Conservation (phyloP, 352 stramenopile species). For the Hyaloperonospora brassicae region DNA sequence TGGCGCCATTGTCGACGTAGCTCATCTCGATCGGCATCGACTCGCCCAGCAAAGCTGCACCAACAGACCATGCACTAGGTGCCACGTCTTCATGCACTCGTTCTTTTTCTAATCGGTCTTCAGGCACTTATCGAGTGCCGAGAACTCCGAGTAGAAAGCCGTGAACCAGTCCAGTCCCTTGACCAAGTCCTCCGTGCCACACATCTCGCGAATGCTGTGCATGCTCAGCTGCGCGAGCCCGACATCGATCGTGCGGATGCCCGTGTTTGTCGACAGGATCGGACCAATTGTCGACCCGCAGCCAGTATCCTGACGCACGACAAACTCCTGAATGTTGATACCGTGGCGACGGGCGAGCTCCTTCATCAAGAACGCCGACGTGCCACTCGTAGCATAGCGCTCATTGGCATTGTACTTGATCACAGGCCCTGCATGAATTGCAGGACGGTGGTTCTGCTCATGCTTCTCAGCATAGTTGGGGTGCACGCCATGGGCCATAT, state of each 20-base stretch:
- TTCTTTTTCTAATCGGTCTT: constrained; percentile 45
- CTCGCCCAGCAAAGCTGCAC: too few species aligned
- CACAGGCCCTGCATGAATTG: constrained; percentile 91
- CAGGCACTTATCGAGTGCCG: constrained; percentile 77
- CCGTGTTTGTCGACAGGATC: constrained; percentile 90
- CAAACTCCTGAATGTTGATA: constrained; percentile 92
- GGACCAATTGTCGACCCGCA: constrained; percentile 97
- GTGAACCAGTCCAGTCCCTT: constrained; percentile 86
- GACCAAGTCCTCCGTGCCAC: constrained; percentile 85
- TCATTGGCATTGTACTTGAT: constrained; percentile 99
- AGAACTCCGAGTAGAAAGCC: constrained; percentile 90
- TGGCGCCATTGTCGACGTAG: too few species aligned
- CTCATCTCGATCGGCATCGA: too few species aligned
- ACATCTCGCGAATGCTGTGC: constrained; percentile 96
- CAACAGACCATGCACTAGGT: background rate
- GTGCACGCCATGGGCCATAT: constrained; percentile 97
- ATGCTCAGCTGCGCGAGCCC: constrained; percentile 95
- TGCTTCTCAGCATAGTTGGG: constrained; percentile 96
- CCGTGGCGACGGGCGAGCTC: constrained; percentile 83
- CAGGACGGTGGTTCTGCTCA: constrained; percentile 88
- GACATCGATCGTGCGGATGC: constrained; percentile 95
- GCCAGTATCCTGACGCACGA: constrained; percentile 92
- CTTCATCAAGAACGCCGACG: constrained; percentile 89
- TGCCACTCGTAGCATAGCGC: constrained; percentile 92
- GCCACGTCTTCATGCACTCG: background rate